These are phyloP conservation scores for Tuber indicum DNA, from an alignment of 495 filamentous ascomycete species.

Conservation along the genomic window DNA sequence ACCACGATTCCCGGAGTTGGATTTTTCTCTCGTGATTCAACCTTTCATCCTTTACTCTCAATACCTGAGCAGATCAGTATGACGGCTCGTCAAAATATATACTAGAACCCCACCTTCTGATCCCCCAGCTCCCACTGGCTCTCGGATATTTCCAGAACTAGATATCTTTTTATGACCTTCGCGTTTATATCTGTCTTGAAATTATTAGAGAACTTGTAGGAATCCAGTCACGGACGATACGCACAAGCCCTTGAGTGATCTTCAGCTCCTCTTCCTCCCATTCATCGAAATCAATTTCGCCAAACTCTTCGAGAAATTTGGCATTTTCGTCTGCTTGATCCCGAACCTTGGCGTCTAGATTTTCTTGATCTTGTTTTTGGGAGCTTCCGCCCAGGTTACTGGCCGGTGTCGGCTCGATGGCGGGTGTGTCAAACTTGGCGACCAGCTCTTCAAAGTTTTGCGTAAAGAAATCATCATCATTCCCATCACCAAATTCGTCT, in stretches of 20 bases:
- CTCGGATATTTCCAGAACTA: conserved; percentile 28
- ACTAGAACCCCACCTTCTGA: conserved; percentile 24
- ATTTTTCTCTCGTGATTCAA: conserved; percentile 60
- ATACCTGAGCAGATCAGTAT: conserved; percentile 50
- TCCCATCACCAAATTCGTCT: conserved; percentile 58
- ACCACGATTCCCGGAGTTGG: conserved; percentile 76
- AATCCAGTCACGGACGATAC: conserved; percentile 9
- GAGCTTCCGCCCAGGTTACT: background rate
- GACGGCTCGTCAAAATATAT: background rate
- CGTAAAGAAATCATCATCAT: conserved; percentile 46
- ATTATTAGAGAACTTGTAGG: conserved; percentile 25
- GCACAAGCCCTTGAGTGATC: conserved; percentile 30
- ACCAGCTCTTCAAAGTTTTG: conserved; percentile 55
- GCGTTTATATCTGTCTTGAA: conserved; percentile 42
- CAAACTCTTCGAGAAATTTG: conserved; percentile 38
- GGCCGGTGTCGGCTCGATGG: conserved; percentile 5
- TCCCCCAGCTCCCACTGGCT: conserved; percentile 30
- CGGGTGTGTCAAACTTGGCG: conserved; percentile 48
- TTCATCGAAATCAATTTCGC: conserved; percentile 37
- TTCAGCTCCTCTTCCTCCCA: conserved; percentile 37
- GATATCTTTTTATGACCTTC: conserved; percentile 38
- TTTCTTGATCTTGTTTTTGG: background rate
- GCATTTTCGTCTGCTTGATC: conserved; percentile 15
- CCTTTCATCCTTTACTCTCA: conserved; percentile 68
- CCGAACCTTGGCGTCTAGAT: background rate